Percentiles rank a stretch among this genome's conserved stretches.
Evolutionary conservation across 495 filamentous ascomycete species (phyloP).

Genomic region (Aspergillus egyptiacus): DNA sequence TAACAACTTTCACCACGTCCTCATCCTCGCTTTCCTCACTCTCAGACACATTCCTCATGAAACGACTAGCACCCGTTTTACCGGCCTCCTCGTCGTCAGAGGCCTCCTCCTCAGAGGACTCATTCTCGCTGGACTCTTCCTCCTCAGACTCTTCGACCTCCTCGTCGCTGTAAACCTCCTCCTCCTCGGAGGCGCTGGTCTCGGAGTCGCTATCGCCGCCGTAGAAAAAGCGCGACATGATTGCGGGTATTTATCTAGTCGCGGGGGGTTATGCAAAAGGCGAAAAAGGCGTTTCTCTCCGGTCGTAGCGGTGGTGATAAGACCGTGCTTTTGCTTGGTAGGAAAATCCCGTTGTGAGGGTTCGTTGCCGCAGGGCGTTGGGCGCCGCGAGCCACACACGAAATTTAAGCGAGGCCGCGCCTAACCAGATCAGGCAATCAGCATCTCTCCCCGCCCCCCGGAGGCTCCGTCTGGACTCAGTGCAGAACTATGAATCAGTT

Average conservation of each 20-base stretch:
- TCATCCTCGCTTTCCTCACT: conserved; percentile 83
- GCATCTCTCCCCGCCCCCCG: background rate
- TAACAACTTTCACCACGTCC: conserved; percentile 73
- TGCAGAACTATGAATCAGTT: no score
- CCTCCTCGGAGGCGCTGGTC: conserved; percentile 70
- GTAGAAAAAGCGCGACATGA: conserved; percentile 89
- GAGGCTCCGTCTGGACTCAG: no score
- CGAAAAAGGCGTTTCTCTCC: conserved; percentile 7
- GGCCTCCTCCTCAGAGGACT: conserved; percentile 46
- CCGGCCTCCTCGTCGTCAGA: conserved; percentile 57
- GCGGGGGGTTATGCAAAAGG: conserved; percentile 13
- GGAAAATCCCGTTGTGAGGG: conserved; percentile 34
- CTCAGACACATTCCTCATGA: conserved; percentile 71
- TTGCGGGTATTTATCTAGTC: conserved; percentile 30
- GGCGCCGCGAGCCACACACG: conserved; percentile 43
- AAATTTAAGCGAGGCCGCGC: conserved; percentile 49
- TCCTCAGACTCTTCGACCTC: conserved; percentile 46
- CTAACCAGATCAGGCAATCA: conserved; percentile 35
- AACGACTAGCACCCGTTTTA: conserved; percentile 67
- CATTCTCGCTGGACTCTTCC: conserved; percentile 69
- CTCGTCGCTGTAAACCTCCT: conserved; percentile 77
- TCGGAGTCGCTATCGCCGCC: conserved; percentile 84
- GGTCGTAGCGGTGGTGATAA: conserved; percentile 6
- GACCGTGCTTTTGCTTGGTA: conserved; percentile 14
- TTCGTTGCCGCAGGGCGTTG: conserved; percentile 32